Evolutionary conservation across 345 rosid species (phyloP), one percentile per base, ranked within the genome.

Genomic region (Eucalyptus tenuipes): DNA sequence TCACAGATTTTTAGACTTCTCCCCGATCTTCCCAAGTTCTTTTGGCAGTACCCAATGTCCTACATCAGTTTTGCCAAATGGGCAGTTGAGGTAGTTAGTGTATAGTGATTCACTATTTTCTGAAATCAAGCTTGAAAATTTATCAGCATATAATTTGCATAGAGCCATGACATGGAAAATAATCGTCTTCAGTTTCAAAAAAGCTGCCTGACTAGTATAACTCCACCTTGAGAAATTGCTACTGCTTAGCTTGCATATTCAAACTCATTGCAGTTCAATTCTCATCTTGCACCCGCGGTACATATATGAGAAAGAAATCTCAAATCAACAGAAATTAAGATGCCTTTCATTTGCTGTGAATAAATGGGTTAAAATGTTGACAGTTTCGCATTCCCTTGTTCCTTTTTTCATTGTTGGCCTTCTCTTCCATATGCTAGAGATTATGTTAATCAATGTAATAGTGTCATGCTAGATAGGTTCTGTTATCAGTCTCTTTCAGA

Each of bases 31-130:
- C 90, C 90, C 80, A 89, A 86, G 48, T 75, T 75, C 29, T 89
- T 89, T 59, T 89, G 90, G 90, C 71, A 22, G 66, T 89, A 89
- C 71, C 90, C 90, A 8, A 25, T 66, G 29, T 86, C 71, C 88
- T 89, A 89, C 85, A 89, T 86, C 24, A 75, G 82, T 11, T 75
- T 75, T 75, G 82, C 82, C 27, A 75, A 75, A 75, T 75, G 82
- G 82, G 82, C 82, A 18, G 82, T 75, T 37, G 82, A 75, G 82
- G 82, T 75, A 75, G 27, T 10, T 20, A 75, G 27, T 75, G 5
- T 0, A 37, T 24, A 37, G 5, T 11, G 27, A 37, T 37, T 75
- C 82, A 1, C 27, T 18, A 37, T 18, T 75, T 40, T 37, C 42
- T 24, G 6, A 11, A 75, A 20, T 40, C 47, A 75, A 37, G 81